Evolutionary conservation across 169 alveolate genomes (phyloP).

Genomic region (Cryptosporidium felis): DNA sequence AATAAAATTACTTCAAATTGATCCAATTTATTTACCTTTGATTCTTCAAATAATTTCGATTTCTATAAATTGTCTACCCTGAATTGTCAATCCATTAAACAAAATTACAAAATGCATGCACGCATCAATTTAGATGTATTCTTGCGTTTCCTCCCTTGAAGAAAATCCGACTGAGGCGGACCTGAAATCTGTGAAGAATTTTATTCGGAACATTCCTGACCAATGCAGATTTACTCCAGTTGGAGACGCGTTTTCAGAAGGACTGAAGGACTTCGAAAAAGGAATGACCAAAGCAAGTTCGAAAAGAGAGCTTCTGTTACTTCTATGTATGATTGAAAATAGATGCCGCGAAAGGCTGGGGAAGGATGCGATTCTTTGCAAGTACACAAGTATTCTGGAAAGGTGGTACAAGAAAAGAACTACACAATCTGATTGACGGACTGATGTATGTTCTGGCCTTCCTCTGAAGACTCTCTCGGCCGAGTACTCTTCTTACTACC

Average conservation of each 20-base stretch:
- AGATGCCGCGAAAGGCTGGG: constrained; percentile 38
- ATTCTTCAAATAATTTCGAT: no score
- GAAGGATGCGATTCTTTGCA: background rate
- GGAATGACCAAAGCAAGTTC: background rate
- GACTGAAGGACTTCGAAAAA: background rate
- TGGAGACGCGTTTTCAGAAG: constrained; percentile 10
- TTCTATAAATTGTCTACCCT: no score
- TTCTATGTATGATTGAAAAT: constrained; percentile 45
- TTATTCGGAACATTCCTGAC: constrained; percentile 54
- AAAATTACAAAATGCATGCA: no score
- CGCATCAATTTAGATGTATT: constrained; percentile 41
- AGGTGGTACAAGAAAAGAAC: constrained; percentile 35
- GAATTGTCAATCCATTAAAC: no score
- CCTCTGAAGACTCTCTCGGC: no score
- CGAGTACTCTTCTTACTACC: no score
- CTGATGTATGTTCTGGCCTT: no score
- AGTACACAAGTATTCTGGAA: constrained; percentile 14
- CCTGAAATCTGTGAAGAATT: constrained; percentile 11
- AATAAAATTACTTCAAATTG: no score
- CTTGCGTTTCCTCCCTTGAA: constrained; percentile 34
- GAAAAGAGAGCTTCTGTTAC: constrained; percentile 6
- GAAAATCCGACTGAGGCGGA: constrained; percentile 14
- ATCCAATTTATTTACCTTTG: no score
- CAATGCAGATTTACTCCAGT: constrained; percentile 42
- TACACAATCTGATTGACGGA: constrained; percentile 2